A percentile compares a stretch with the other conserved stretches of the same genome.
Evolutionary conservation across 2,329 filamentous ascomycete species (phyloP).

Genomic region (Aspergillus pseudoterreus): DNA sequence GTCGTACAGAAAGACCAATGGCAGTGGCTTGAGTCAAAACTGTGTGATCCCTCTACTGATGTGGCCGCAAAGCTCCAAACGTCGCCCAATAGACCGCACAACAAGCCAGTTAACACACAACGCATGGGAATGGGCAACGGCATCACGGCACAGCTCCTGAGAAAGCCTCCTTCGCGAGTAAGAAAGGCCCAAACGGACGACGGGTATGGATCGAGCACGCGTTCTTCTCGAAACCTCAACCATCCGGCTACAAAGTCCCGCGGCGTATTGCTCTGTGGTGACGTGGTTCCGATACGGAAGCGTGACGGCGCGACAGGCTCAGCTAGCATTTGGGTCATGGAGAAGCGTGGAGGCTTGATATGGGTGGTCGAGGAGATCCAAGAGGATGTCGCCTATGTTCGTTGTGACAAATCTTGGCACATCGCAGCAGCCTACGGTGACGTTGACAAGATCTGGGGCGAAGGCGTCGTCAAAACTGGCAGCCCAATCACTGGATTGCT

Average conservation of each 20-base stretch:
- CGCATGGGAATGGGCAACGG: conserved; percentile 68
- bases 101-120: conserved; percentile 30
- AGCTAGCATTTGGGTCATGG: conserved; percentile 97
- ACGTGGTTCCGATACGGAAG: conserved; percentile 97
- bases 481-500: conserved; percentile 75
- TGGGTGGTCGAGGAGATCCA: conserved; percentile 98
- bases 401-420: conserved; percentile 71
- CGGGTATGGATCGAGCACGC: conserved; percentile 48
- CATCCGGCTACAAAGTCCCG: conserved; percentile 73
- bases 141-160: conserved; percentile 83
- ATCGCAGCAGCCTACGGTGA: conserved; percentile 70
- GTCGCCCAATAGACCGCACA: conserved; percentile 36
- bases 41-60: conserved; percentile 61
- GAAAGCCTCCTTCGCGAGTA: conserved; percentile 67
- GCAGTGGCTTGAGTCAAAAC: conserved; percentile 83
- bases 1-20: conserved; percentile 87
- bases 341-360: conserved; percentile 88
- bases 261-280: conserved; percentile 88
- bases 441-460: conserved; percentile 82
- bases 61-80: conserved; percentile 33
- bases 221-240: conserved; percentile 55
- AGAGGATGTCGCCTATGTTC: conserved; percentile 79
- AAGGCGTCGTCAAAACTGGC: conserved; percentile 62
- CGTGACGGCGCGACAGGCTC: conserved; percentile 87
- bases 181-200: conserved; percentile 57